These are phyloP conservation scores for Penicillium freii DNA, from an alignment of 2,329 filamentous ascomycete genomes.

Conservation along the genomic window DNA sequence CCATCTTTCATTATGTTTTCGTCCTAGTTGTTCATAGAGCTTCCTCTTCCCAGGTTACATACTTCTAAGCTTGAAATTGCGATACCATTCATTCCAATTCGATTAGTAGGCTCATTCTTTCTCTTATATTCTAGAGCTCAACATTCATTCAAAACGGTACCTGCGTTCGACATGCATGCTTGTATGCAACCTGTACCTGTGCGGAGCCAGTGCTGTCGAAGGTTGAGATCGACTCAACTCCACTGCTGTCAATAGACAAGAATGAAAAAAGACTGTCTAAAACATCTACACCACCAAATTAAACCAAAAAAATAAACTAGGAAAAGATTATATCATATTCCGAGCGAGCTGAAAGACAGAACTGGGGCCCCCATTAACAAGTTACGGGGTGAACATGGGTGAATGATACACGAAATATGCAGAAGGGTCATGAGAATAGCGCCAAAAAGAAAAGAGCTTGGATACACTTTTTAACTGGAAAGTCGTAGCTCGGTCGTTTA, in stretches of 20 bases:
- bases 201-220: neutral
- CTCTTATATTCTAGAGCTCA: neutral
- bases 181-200: neutral
- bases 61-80: neutral
- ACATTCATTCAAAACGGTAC: neutral
- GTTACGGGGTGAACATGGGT: slow-evolving; percentile 8
- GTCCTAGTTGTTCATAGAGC: neutral
- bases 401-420: slow-evolving; percentile 30
- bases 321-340: slow-evolving; percentile 7
- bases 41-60: neutral
- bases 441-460: slow-evolving; percentile 24
- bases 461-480: slow-evolving; percentile 29
- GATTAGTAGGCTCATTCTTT: neutral
- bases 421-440: slow-evolving; percentile 28
- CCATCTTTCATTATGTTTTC: neutral
- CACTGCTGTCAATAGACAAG: neutral
- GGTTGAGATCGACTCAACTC: neutral
- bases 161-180: neutral
- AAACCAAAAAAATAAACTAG: neutral
- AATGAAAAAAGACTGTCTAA: neutral
- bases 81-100: neutral
- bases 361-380: slow-evolving; percentile 8
- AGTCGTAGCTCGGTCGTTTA: slow-evolving; percentile 24
- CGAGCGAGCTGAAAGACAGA: slow-evolving; percentile 11
- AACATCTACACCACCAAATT: neutral